Conservation (phyloP, 202 grass and related monocot genomes). For the Musa balbisiana region DNA sequence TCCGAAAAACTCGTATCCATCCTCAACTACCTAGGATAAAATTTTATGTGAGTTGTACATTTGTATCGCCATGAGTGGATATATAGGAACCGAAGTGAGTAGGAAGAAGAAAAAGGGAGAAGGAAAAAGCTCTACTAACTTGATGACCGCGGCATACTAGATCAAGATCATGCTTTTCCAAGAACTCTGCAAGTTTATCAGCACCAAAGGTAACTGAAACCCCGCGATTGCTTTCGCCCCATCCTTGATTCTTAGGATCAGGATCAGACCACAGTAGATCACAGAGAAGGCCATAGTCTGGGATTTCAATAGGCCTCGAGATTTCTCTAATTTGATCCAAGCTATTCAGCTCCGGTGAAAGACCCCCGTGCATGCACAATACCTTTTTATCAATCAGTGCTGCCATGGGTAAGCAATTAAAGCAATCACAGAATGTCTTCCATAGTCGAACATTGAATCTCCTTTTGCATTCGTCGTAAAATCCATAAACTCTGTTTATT, state of each 20-base stretch:
- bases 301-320: slow-evolving; percentile 71
- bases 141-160: slow-evolving; percentile 81
- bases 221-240: slow-evolving; percentile 77
- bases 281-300: slow-evolving; percentile 75
- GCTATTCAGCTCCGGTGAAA: slow-evolving; percentile 68
- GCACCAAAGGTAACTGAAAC: slow-evolving; percentile 72
- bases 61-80: too few species aligned
- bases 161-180: slow-evolving; percentile 85
- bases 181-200: slow-evolving; percentile 83
- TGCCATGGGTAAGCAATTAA: slow-evolving; percentile 82
- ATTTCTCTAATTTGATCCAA: slow-evolving; percentile 77
- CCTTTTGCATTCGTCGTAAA: slow-evolving; percentile 95
- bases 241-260: slow-evolving; percentile 52
- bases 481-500: slow-evolving; percentile 86
- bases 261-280: slow-evolving; percentile 93
- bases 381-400: slow-evolving; percentile 72
- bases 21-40: slow-evolving; percentile 3
- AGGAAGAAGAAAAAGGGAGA: not conserved
- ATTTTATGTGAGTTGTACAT: not conserved
- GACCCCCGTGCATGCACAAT: slow-evolving; percentile 88
- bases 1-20: slow-evolving; percentile 15
- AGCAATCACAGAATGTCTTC: slow-evolving; percentile 94
- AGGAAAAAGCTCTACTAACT: slow-evolving; percentile 20
- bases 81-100: not conserved
- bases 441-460: slow-evolving; percentile 81